Conservation (phyloP, 2,329 filamentous ascomycete genomes). For the Colletotrichum aenigma region DNA sequence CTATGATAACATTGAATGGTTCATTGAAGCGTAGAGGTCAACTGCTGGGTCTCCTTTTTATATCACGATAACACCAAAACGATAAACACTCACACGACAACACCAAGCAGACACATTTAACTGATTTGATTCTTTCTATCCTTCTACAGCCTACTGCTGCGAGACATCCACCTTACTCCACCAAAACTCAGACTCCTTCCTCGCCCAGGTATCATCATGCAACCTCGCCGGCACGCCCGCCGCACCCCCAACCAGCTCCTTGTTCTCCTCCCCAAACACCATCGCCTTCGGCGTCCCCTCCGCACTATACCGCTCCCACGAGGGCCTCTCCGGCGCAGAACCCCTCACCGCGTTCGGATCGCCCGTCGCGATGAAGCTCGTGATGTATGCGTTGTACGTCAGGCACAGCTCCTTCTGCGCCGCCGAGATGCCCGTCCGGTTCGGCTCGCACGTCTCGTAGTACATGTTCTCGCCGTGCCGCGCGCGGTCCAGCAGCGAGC, state of each 20-base stretch:
- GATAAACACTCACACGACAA: not conserved
- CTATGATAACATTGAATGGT: not conserved
- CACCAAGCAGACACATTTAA: not conserved
- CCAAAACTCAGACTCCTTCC: slow-evolving; percentile 62
- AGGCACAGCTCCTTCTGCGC: slow-evolving; percentile 36
- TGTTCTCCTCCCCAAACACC: slow-evolving; percentile 65
- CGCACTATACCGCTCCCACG: slow-evolving; percentile 26
- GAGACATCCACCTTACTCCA: slow-evolving; percentile 57
- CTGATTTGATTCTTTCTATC: not conserved
- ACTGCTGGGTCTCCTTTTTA: not conserved
- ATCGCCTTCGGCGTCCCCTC: slow-evolving; percentile 40
- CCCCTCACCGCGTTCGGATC: slow-evolving; percentile 6
- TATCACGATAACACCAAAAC: not conserved
- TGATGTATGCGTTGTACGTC: slow-evolving; percentile 44
- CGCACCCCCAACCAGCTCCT: slow-evolving; percentile 49
- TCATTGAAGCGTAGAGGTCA: not conserved
- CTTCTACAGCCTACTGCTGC: slow-evolving; percentile 28
- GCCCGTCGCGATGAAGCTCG: slow-evolving; percentile 34
- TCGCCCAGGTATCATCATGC: slow-evolving; percentile 44
- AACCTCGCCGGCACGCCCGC: slow-evolving; percentile 44
- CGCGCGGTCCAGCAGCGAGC: slow-evolving; percentile 36
- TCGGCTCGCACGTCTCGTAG: slow-evolving; percentile 25
- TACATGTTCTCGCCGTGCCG: slow-evolving; percentile 51
- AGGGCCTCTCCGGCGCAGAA: slow-evolving; percentile 39
- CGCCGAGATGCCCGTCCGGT: slow-evolving; percentile 46